A percentile compares a stretch with the other conserved stretches of the same genome.
Evolutionary conservation across 371 early-diverging fungal species (phyloP).

Genomic region (Choanephora cucurbitarum): DNA sequence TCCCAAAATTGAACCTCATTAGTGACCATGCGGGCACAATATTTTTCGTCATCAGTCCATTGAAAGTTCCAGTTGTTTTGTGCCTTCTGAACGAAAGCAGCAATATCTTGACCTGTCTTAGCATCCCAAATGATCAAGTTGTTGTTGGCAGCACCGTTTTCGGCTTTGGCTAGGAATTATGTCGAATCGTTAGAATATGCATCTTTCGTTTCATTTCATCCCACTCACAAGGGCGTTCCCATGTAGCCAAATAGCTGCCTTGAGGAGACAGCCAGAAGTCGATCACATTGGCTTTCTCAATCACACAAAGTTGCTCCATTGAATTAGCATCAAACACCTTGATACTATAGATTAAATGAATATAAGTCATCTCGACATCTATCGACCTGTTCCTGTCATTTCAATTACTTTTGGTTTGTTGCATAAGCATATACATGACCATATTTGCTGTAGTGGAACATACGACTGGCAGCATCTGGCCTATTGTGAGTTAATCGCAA

Average conservation of each 20-base stretch:
- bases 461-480: slow-evolving; percentile 63
- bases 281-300: slow-evolving; percentile 68
- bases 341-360: slow-evolving; percentile 48
- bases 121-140: slow-evolving; percentile 85
- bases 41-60: slow-evolving; percentile 92
- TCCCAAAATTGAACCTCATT: slow-evolving; percentile 90
- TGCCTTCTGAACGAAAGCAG: slow-evolving; percentile 79
- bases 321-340: slow-evolving; percentile 74
- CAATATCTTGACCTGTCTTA: slow-evolving; percentile 67
- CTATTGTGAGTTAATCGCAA: slow-evolving; percentile 21
- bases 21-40: slow-evolving; percentile 83
- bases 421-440: slow-evolving; percentile 82
- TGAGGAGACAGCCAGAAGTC: slow-evolving; percentile 92
- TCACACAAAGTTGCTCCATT: slow-evolving; percentile 61
- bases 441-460: slow-evolving; percentile 82
- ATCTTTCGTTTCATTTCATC: too few species aligned
- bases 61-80: slow-evolving; percentile 83
- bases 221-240: slow-evolving; percentile 79
- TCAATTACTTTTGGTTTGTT: slow-evolving; percentile 69
- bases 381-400: neutral
- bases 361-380: neutral
- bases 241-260: slow-evolving; percentile 86
- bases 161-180: slow-evolving; percentile 74
- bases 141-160: slow-evolving; percentile 65
- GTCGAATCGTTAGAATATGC: too few species aligned